Percentiles rank a stretch among this genome's conserved stretches.
Conservation (phyloP, 2,329 filamentous ascomycete genomes). For the Alternaria gaisen region DNA sequence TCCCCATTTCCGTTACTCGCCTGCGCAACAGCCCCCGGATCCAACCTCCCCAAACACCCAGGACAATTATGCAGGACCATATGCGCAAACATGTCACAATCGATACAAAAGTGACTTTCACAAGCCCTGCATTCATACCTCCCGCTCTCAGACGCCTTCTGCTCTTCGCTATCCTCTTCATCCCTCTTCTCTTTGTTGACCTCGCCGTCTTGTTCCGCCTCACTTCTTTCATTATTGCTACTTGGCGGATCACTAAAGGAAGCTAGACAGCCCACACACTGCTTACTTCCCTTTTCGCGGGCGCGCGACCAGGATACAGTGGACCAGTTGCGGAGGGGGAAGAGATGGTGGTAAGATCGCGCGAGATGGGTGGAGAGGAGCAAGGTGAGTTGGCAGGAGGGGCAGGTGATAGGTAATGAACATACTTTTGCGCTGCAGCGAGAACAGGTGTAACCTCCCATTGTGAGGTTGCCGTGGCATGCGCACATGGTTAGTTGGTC, state of each 20-base stretch:
- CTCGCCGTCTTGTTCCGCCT: slow-evolving; percentile 22
- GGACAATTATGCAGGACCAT: slow-evolving; percentile 96
- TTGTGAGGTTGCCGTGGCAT: slow-evolving; percentile 83
- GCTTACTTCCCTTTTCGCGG: slow-evolving; percentile 51
- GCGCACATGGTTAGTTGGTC: slow-evolving; percentile 80
- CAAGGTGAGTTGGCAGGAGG: slow-evolving; percentile 87
- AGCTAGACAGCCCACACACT: slow-evolving; percentile 81
- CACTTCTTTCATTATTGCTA: slow-evolving; percentile 14
- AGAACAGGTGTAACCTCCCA: slow-evolving; percentile 90
- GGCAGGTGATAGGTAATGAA: slow-evolving; percentile 87
- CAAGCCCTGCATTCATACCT: slow-evolving; percentile 92
- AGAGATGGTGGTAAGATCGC: slow-evolving; percentile 52
- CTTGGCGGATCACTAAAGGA: slow-evolving; percentile 67
- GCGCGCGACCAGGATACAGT: slow-evolving; percentile 87
- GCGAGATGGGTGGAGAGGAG: slow-evolving; percentile 79
- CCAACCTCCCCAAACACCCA: slow-evolving; percentile 71
- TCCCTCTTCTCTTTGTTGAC: slow-evolving; percentile 27
- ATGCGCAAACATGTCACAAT: slow-evolving; percentile 95
- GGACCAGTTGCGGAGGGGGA: slow-evolving; percentile 79
- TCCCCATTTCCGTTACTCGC: slow-evolving; percentile 34
- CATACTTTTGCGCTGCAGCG: slow-evolving; percentile 91
- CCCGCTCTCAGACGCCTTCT: slow-evolving; percentile 76
- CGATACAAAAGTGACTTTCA: slow-evolving; percentile 91
- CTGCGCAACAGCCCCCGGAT: slow-evolving; percentile 21
- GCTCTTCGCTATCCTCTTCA: slow-evolving; percentile 47